Percentiles rank a stretch among this genome's conserved stretches.
phyloP scores from a whole-genome alignment of 2,329 filamentous ascomycete species.

The Rhynchosporium secalis region DNA sequence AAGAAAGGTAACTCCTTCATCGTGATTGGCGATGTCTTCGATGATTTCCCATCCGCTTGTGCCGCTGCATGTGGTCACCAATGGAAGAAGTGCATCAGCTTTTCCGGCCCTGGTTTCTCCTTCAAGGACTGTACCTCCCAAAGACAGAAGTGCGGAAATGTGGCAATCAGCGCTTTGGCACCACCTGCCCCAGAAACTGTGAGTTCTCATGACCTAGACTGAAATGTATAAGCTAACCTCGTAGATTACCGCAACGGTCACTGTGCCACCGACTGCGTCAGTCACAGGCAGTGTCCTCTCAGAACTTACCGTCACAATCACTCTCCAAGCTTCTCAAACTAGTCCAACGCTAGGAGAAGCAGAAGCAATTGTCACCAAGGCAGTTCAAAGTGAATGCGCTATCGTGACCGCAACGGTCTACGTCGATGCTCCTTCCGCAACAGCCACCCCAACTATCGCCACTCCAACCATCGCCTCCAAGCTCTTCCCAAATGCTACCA shows the following conservation, averaged over 20 bases:
- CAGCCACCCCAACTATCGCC: constrained; percentile 4
- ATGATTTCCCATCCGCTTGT: constrained; percentile 27
- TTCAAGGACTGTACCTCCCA: constrained; percentile 29
- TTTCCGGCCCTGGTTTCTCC: constrained; percentile 28
- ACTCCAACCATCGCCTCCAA: constrained; percentile 10
- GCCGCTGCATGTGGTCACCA: constrained; percentile 31
- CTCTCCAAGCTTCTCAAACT: constrained; percentile 7
- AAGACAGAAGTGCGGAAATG: constrained; percentile 24
- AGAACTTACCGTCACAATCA: constrained; percentile 18
- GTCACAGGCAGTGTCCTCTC: constrained; percentile 17
- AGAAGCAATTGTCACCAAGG: constrained; percentile 9
- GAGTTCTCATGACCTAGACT: not conserved
- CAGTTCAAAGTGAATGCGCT: constrained; percentile 16
- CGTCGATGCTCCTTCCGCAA: constrained; percentile 21
- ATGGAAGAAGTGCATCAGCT: constrained; percentile 27
- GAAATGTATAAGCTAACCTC: not conserved
- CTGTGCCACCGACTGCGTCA: constrained; percentile 18
- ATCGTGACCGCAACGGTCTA: constrained; percentile 17
- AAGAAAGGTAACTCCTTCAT: constrained; percentile 26
- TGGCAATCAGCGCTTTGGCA: constrained; percentile 23
- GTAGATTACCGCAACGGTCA: constrained; percentile 16
- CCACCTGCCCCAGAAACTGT: constrained; percentile 21
- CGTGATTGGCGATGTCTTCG: constrained; percentile 31
- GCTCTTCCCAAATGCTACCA: constrained; percentile 15
- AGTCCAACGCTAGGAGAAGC: constrained; percentile 13